Base-by-base conservation (phyloP, 2,329 filamentous ascomycete species). In the Elsinoe batatas region DNA sequence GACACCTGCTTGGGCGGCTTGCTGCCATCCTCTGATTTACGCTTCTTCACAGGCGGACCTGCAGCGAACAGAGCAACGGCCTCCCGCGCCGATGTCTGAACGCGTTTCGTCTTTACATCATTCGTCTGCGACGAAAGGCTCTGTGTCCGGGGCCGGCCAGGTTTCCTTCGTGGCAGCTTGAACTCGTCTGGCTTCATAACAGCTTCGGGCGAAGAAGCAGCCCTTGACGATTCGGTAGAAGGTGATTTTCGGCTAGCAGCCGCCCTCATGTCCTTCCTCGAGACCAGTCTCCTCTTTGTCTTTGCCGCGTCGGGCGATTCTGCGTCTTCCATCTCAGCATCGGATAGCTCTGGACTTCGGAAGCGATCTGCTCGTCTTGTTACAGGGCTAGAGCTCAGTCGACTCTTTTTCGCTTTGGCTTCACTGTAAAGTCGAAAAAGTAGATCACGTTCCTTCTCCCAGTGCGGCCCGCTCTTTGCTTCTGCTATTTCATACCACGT, bases 401-500 rank as follows among this genome's bases (percentile, higher is more conserved):
- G 60, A 36, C 33, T 51, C 50, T 56, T 56, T 57, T 49, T 37
- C n/a, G 40, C 53, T 30, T 59, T 18, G 46, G 58, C 57, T 30
- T 80, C 79, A 57, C 90, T 84, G 61, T 83, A 90, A 3, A 86
- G 81, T 37, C 83, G 79, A 67, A 91, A 91, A 49, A 98, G 71
- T 56, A 94, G 74, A 42, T 89, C 81, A 60, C 87, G 84, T 68
- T 98, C 93, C 59, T 91, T 84, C 67, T 91, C 85, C 89, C 91
- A 96, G 58, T 88, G 86, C 6, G 91, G 88, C 0, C 93, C 91
- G 61, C 84, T 83, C 38, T 89, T 83, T 47, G 88, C 83, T 63
- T 85, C 81, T 1, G 93, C 89, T 59, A 97, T 83, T 61, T 98
- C 90, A 64, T 83, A 87, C 68, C 97, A 98, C 0, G 87, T 85